A percentile compares a stretch with the other conserved stretches of the same genome.
These are phyloP conservation scores for Fraxinus pennsylvanica DNA, from an alignment of 257 asterid genomes.

Conservation along the genomic window DNA sequence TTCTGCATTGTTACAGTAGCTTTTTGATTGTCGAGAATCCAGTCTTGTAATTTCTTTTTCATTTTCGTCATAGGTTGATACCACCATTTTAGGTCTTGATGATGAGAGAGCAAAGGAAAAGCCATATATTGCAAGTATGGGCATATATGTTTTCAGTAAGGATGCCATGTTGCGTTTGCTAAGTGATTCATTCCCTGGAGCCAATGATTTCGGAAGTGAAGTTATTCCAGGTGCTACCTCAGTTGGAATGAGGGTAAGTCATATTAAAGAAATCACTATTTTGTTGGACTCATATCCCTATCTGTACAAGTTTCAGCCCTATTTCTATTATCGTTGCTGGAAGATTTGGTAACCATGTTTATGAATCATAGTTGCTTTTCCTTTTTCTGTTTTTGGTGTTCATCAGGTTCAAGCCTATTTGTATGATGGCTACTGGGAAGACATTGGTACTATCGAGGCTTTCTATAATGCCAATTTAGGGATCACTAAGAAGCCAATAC, in stretches of 20 bases:
- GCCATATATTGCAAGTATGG: conserved; percentile 16
- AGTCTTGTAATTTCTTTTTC: not conserved
- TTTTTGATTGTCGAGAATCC: not conserved
- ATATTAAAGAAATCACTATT: not conserved
- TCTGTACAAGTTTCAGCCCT: conserved; percentile 11
- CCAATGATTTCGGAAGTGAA: conserved; percentile 71
- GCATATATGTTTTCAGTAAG: conserved; percentile 47
- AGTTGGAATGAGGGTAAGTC: conserved; percentile 60
- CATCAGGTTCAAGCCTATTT: conserved; percentile 64
- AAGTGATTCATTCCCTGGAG: conserved; percentile 50
- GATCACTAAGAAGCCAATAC: conserved; percentile 61
- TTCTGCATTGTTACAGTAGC: too few species aligned
- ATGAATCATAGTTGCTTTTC: too few species aligned
- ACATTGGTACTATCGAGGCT: conserved; percentile 65
- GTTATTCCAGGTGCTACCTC: conserved; percentile 76
- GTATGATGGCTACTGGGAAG: conserved; percentile 71
- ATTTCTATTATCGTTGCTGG: not conserved
- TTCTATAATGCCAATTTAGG: conserved; percentile 68
- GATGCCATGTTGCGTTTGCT: conserved; percentile 53
- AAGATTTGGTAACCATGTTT: too few species aligned
- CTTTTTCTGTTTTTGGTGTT: not conserved
- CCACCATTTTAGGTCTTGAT: conserved; percentile 20
- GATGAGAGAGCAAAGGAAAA: conserved; percentile 18
- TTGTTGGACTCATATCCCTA: not conserved
- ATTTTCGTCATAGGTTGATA: conserved; percentile 7